phyloP scores from a whole-genome alignment of 805 yeast genomes.

The Saturnispora sekii region DNA sequence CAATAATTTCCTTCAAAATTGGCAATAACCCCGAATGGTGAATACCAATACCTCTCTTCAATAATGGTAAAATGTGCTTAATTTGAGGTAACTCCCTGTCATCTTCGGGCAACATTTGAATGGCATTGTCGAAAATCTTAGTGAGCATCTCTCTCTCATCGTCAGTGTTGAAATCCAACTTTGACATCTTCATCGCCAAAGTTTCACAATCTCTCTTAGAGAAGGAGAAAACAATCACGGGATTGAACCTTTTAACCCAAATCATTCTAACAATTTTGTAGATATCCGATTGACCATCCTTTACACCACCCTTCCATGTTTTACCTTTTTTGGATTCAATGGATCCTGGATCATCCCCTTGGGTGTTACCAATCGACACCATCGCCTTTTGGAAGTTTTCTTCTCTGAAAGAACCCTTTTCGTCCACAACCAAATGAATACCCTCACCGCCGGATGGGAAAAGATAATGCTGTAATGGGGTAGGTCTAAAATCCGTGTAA shows the following conservation, averaged over 20 bases:
- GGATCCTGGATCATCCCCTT: constrained; percentile 76
- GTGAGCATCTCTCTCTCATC: constrained; percentile 89
- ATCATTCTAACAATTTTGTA: constrained; percentile 97
- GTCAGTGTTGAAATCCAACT: constrained; percentile 85
- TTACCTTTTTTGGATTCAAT: constrained; percentile 54
- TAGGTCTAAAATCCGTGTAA: constrained; percentile 97
- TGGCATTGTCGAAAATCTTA: constrained; percentile 85
- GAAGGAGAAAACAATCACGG: constrained; percentile 97
- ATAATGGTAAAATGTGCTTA: constrained; percentile 77
- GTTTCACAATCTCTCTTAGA: constrained; percentile 95
- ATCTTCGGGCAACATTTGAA: constrained; percentile 75
- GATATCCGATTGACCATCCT: constrained; percentile 62
- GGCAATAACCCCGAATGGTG: constrained; percentile 94
- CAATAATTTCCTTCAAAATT: constrained; percentile 88
- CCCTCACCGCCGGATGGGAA: constrained; percentile 99
- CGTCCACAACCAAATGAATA: constrained; percentile 94
- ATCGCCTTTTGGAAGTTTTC: constrained; percentile 98
- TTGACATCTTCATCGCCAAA: constrained; percentile 90
- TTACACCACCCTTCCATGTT: constrained; percentile 78
- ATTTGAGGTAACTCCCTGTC: constrained; percentile 94
- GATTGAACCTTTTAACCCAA: constrained; percentile 92
- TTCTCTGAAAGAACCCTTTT: constrained; percentile 90
- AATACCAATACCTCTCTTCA: constrained; percentile 93
- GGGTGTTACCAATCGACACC: constrained; percentile 77
- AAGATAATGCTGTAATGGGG: constrained; percentile 93